These are phyloP conservation scores for Phytopythium ostracodes DNA, from an alignment of 352 stramenopile genomes.

Conservation along the genomic window DNA sequence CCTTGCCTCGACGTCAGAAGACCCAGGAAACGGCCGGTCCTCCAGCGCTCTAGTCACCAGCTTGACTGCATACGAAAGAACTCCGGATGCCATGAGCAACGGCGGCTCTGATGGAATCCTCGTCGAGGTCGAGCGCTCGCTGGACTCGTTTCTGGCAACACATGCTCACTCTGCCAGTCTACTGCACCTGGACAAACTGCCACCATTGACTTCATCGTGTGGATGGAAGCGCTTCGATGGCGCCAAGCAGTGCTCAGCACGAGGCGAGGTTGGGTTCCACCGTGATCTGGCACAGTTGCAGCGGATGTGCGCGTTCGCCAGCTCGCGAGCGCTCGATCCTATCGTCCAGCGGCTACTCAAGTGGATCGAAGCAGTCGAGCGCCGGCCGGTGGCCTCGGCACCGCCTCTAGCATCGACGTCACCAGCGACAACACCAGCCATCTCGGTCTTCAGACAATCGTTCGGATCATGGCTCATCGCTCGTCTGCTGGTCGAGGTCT, in stretches of 20 bases:
- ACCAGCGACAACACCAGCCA: slow-evolving; percentile 9
- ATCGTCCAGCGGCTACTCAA: slow-evolving; percentile 22
- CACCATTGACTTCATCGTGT: not conserved
- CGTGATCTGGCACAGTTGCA: slow-evolving; percentile 25
- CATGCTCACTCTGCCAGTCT: slow-evolving; percentile 18
- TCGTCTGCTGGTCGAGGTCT: slow-evolving; percentile 27
- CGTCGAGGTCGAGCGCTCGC: slow-evolving; percentile 48
- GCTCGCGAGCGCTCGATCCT: slow-evolving; percentile 10
- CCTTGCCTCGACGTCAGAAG: not conserved
- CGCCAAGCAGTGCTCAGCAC: not conserved
- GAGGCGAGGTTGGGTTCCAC: slow-evolving; percentile 10
- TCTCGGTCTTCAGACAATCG: slow-evolving; percentile 7
- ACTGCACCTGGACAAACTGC: not conserved
- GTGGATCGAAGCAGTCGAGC: slow-evolving; percentile 39
- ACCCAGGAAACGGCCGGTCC: not conserved
- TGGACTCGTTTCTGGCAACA: slow-evolving; percentile 55
- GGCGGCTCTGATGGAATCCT: slow-evolving; percentile 10
- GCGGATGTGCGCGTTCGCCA: slow-evolving; percentile 21
- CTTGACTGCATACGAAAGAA: not conserved
- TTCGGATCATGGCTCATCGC: slow-evolving; percentile 47
- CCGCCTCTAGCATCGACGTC: slow-evolving; percentile 11
- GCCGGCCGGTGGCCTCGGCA: not conserved
- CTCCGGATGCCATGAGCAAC: not conserved
- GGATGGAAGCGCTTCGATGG: not conserved
- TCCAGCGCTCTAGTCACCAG: not conserved